These are phyloP conservation scores for Gracilaria caudata DNA, from an alignment of 23 red algal genomes.

Conservation along the genomic window DNA sequence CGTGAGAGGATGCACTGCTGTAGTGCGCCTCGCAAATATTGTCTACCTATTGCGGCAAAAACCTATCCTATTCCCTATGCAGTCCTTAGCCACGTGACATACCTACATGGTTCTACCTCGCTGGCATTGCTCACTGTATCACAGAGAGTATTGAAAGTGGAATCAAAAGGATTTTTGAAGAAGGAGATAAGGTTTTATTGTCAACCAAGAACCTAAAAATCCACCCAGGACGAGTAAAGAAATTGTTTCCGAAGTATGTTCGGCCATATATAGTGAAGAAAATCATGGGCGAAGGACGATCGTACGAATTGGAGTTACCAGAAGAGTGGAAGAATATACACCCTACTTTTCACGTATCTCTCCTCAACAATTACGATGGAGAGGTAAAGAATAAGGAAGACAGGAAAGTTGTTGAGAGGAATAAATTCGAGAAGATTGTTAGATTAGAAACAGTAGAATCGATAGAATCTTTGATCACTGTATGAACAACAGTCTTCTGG, in stretches of 20 bases:
- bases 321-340: background rate
- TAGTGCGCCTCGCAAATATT: too few species aligned
- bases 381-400: background rate
- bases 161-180: too few species aligned
- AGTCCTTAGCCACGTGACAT: too few species aligned
- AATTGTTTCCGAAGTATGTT: background rate
- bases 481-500: background rate
- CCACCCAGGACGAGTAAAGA: background rate
- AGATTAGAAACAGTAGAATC: background rate
- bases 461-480: background rate
- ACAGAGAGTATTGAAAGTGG: too few species aligned
- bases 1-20: too few species aligned
- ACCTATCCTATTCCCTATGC: too few species aligned
- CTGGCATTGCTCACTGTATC: too few species aligned
- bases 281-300: background rate
- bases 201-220: background rate
- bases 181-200: background rate
- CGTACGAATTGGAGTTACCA: background rate
- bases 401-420: background rate
- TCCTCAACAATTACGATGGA: background rate
- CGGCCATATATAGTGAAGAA: background rate
- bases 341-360: constrained; percentile 1
- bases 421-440: background rate
- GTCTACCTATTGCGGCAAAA: too few species aligned
- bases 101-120: too few species aligned